phyloP scores from a whole-genome alignment of 495 filamentous ascomycete genomes.

The Poronia punctata region DNA sequence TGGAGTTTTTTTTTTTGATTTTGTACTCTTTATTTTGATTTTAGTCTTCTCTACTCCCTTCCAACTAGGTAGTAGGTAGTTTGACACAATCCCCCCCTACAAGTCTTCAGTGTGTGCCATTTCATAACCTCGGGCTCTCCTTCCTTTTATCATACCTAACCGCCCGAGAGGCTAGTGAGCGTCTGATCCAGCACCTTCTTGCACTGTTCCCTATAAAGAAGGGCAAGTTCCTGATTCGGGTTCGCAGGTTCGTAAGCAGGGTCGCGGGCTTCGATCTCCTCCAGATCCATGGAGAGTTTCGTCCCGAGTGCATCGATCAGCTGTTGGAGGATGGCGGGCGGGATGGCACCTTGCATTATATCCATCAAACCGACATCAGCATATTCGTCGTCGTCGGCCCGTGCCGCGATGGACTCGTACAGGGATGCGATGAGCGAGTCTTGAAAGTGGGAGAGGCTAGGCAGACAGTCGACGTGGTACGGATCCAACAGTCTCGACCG shows the following conservation, averaged over 20 bases:
- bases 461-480: constrained; percentile 20
- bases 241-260: constrained; percentile 25
- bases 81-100: neutral
- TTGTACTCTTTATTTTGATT: too few relatives aligned
- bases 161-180: constrained; percentile 21
- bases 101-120: constrained; percentile 1
- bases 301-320: constrained; percentile 19
- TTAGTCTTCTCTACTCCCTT: too few relatives aligned
- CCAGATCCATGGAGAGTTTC: constrained; percentile 25
- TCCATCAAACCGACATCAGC: constrained; percentile 12
- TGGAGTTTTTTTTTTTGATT: too few relatives aligned
- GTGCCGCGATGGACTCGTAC: constrained; percentile 19
- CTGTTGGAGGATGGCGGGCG: constrained; percentile 10
- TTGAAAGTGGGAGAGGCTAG: constrained; percentile 34
- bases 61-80: too few relatives aligned
- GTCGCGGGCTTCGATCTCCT: constrained; percentile 24
- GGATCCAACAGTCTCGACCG: constrained; percentile 19
- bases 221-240: constrained; percentile 34
- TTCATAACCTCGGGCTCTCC: too few relatives aligned
- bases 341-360: constrained; percentile 18
- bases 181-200: constrained; percentile 29
- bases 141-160: too few relatives aligned
- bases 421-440: constrained; percentile 31
- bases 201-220: constrained; percentile 35
- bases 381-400: constrained; percentile 4